Base-by-base conservation (phyloP, 129 eudicot species). In the Centrapalus pauciflorus region DNA sequence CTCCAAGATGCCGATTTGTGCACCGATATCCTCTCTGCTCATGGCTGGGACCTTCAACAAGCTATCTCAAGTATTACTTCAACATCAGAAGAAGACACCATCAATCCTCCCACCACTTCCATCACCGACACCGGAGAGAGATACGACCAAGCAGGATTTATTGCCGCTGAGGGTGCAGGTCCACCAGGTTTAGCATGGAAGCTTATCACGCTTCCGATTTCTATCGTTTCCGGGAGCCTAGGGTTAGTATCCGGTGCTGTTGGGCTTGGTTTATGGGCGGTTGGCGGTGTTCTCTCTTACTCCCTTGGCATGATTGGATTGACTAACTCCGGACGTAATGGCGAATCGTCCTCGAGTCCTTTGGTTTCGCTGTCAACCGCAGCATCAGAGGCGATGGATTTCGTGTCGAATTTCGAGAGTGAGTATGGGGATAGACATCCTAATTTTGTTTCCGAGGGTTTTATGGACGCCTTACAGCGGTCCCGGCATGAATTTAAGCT, bases 381-480 rank as follows among this genome's bases (percentile, higher is more conserved):
- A 0, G 83, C 80, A 0, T n/a, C 86, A 0, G 99, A 93, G 72
- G 99, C 99, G 4, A 55, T 72, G 71, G 86, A 73, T 29, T 93
- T 93, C 26, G 96, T 93, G 25, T 37, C 74, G 16, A 63, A 35
- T 20, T 93, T 93, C 23, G 95, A 93, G 79, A 82, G 88, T 55
- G 95, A 86, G 62, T 89, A 77, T 63, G 95, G 99, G 24, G 19
- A 50, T 0, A 52, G 70, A 19, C 71, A 80, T 57, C 95, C 93
- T 56, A 81, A 77, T 60, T 93, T 93, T 23, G 95, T 89, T 17
- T 52, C 61, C 0, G 96, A 93, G 66, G 95, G 99, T 62, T 93
- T 93, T 66, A 86, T 93, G 96, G 99, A 93, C 7, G 95, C 99
- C 12, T 76, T 89, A 61, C 93, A 89, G 71, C 55, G 88, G 79